Percentiles rank a stretch among this genome's conserved stretches.
These are phyloP conservation scores for Umbilicus rupestris DNA, from an alignment of 164 flowering plant genomes.

Conservation along the genomic window DNA sequence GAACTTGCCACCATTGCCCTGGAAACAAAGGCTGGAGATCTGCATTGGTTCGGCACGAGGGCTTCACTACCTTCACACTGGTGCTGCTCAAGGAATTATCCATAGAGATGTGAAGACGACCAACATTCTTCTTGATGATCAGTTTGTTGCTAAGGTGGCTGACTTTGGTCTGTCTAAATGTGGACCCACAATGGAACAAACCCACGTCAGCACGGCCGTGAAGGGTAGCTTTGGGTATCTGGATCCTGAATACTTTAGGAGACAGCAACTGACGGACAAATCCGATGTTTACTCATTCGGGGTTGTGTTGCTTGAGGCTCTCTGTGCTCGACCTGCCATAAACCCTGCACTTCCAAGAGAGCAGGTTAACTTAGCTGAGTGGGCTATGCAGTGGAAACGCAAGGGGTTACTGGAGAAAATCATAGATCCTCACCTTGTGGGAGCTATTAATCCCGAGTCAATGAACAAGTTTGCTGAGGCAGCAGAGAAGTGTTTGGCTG, in stretches of 20 bases:
- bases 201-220: slow-evolving; percentile 59
- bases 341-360: slow-evolving; percentile 53
- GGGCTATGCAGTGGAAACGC: slow-evolving; percentile 64
- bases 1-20: slow-evolving; percentile 34
- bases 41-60: slow-evolving; percentile 65
- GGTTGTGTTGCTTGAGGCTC: slow-evolving; percentile 50
- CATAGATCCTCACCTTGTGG: slow-evolving; percentile 40
- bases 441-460: slow-evolving; percentile 42
- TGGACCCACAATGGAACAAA: slow-evolving; percentile 35
- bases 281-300: slow-evolving; percentile 75
- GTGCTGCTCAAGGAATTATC: slow-evolving; percentile 57
- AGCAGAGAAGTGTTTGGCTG: slow-evolving; percentile 59
- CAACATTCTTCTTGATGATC: slow-evolving; percentile 53
- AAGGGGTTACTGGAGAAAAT: slow-evolving; percentile 46
- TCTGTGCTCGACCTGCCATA: slow-evolving; percentile 56
- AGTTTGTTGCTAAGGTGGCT: slow-evolving; percentile 50
- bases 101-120: slow-evolving; percentile 68
- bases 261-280: slow-evolving; percentile 59
- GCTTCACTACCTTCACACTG: slow-evolving; percentile 66
- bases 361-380: slow-evolving; percentile 64
- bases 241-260: slow-evolving; percentile 65
- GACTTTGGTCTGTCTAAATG: slow-evolving; percentile 62
- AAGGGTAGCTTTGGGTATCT: slow-evolving; percentile 70
- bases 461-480: slow-evolving; percentile 60
- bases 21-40: slow-evolving; percentile 60